Percentiles rank a stretch among this genome's conserved stretches.
Evolutionary conservation across 2,329 filamentous ascomycete genomes (phyloP).

Genomic region (Monosporascus sp.): DNA sequence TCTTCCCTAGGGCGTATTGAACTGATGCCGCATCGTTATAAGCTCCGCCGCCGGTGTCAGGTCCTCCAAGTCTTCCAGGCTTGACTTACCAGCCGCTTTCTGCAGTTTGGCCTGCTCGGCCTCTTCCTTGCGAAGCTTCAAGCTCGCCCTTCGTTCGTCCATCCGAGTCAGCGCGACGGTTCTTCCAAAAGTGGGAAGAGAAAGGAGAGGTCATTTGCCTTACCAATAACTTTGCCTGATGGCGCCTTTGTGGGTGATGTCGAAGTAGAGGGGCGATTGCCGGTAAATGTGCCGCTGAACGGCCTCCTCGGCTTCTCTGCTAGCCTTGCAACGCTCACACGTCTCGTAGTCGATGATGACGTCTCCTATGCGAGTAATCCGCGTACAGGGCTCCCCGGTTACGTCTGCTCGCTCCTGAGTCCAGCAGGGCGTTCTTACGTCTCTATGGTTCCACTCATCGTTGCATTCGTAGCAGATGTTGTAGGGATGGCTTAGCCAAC

Average conservation of each 20-base stretch:
- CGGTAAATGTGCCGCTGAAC: conserved; percentile 10
- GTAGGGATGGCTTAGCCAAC: not conserved
- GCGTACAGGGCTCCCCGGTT: conserved; percentile 1
- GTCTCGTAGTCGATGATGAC: conserved; percentile 4
- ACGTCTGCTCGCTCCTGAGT: not conserved
- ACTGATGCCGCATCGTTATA: not conserved
- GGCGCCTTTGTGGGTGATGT: not conserved
- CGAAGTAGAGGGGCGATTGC: conserved; percentile 7
- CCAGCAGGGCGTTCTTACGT: conserved; percentile 3
- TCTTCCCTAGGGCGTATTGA: not conserved
- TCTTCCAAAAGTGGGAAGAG: too few species aligned
- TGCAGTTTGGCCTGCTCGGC: not conserved
- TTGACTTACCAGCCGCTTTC: not conserved
- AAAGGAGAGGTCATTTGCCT: not conserved
- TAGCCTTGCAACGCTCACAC: conserved; percentile 7
- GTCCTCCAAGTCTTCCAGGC: not conserved
- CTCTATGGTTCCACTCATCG: conserved; percentile 1
- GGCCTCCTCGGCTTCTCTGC: conserved; percentile 10
- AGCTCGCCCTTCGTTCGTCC: not conserved
- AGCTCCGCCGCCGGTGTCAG: not conserved
- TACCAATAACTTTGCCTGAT: conserved; percentile 9
- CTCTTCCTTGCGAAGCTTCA: not conserved
- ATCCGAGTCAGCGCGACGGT: not conserved
- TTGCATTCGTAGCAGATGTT: conserved; percentile 10
- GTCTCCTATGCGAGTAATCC: not conserved